These are phyloP conservation scores for Mucor lusitanicus DNA, from an alignment of 371 early-diverging fungal genomes.

Conservation along the genomic window DNA sequence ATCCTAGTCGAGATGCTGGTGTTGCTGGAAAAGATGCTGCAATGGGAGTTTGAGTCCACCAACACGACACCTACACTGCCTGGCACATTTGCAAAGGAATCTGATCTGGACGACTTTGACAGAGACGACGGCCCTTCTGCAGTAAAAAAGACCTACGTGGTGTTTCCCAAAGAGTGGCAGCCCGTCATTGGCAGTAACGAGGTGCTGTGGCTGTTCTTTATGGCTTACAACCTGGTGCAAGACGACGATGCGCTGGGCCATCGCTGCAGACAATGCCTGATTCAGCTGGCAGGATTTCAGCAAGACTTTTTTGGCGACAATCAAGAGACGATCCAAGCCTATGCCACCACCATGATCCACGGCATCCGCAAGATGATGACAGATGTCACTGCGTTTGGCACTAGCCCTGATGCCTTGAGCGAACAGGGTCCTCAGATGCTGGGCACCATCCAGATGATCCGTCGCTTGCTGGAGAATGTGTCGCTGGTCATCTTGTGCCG, in stretches of 20 bases:
- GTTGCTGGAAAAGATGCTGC: slow-evolving; percentile 61
- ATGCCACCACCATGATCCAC: slow-evolving; percentile 58
- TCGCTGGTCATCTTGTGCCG: slow-evolving; percentile 43
- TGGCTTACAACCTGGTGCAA: slow-evolving; percentile 47
- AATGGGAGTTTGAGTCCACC: slow-evolving; percentile 69
- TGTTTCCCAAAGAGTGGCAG: slow-evolving; percentile 55
- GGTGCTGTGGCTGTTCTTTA: slow-evolving; percentile 61
- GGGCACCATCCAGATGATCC: slow-evolving; percentile 52
- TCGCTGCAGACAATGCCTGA: slow-evolving; percentile 65
- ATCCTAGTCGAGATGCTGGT: slow-evolving; percentile 46
- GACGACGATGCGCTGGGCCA: slow-evolving; percentile 55
- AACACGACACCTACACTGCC: slow-evolving; percentile 43
- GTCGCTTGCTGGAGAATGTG: slow-evolving; percentile 48
- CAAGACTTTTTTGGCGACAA: slow-evolving; percentile 61
- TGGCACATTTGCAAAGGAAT: slow-evolving; percentile 50
- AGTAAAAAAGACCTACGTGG: slow-evolving; percentile 35
- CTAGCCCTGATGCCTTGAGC: slow-evolving; percentile 32
- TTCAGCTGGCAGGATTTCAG: slow-evolving; percentile 72
- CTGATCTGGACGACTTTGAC: slow-evolving; percentile 52
- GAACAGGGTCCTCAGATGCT: slow-evolving; percentile 54
- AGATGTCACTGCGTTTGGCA: slow-evolving; percentile 31
- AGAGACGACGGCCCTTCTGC: slow-evolving; percentile 41
- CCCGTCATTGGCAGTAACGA: slow-evolving; percentile 52
- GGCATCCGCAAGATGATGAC: slow-evolving; percentile 57
- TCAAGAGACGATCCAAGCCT: slow-evolving; percentile 38